Evolutionary conservation across 176 grass and related monocot species (phyloP), one percentile per base, ranked within the genome.

Genomic region (Triticum timopheevii): DNA sequence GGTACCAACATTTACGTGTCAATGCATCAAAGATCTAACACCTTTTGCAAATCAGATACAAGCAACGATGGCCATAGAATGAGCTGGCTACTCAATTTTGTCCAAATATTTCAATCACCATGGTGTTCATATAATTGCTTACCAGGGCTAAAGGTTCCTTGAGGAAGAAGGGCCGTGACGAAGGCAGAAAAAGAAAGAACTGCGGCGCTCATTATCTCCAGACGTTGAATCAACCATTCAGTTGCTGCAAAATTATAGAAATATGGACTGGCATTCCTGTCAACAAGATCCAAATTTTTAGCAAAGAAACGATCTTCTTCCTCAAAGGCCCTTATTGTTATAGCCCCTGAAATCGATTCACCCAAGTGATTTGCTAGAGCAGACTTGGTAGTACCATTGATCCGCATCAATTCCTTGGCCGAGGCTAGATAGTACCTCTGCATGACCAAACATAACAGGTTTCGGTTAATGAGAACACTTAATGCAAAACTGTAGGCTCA

Each of bases 331-430:
- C 94, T 91, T 73, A 99, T 96, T 74, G 88, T 99, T 63, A 90
- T 90, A 78, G 94, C 84, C 79, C 94, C 97, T 49, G 89, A 77
- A 91, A 99, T 85, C 2, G 97, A 99, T 85, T 99, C 97, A 11
- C 90, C 89, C 10, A 99, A 74, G 81, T 99, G 97, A 84, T 99
- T 99, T 27, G 89, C 94, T 12, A 99, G 70, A 75, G 88, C 80
- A 80, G 94, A 99, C 86, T 94, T 96, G 50, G 97, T 96, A 78
- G 94, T 99, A 63, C 97, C 97, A 90, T 99, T 96, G 75, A 96
- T 91, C 35, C 97, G 77, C 97, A 99, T 99, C 74, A 99, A 89
- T 89, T 99, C 94, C 85, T 93, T 99, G 64, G 97, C 89, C 15
- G 97, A 91, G 59, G 92, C 83, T 64, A 99, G 84, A 85, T 96